Conservation (phyloP, 2,329 filamentous ascomycete genomes). For the Albophoma yamanashiensis region DNA sequence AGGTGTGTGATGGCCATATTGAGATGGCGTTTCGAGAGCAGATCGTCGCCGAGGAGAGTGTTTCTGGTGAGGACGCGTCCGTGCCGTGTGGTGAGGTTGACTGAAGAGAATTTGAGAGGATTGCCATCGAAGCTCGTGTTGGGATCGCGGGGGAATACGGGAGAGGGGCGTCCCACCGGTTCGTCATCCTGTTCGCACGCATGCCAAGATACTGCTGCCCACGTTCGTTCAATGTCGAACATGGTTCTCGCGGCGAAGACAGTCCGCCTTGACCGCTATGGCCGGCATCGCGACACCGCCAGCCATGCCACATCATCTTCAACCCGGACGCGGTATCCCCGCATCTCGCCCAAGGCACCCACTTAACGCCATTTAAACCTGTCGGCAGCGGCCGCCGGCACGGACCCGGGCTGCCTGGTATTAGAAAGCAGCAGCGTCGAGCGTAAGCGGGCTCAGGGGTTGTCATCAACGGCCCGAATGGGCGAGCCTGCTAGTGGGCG, state of each 20-base stretch:
- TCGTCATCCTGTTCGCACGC: not conserved
- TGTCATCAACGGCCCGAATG: not conserved
- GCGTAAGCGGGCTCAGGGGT: not conserved
- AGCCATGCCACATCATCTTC: not conserved
- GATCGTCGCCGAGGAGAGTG: not conserved
- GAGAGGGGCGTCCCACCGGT: not conserved
- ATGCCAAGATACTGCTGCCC: not conserved
- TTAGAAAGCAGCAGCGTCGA: not conserved
- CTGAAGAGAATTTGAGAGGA: not conserved
- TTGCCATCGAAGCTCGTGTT: not conserved
- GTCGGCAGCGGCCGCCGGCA: not conserved
- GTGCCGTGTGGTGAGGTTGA: not conserved
- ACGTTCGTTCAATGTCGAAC: not conserved
- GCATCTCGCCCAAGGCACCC: not conserved
- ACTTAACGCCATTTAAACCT: not conserved
- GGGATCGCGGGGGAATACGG: not conserved
- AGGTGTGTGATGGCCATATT: conserved; percentile 46
- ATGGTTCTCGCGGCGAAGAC: not conserved
- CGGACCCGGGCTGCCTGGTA: not conserved
- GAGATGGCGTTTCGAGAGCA: not conserved
- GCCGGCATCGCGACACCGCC: not conserved
- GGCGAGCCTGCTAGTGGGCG: not conserved
- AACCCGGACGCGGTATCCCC: not conserved
- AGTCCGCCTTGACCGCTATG: not conserved
- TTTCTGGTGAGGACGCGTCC: not conserved